Percentiles rank a stretch among this genome's conserved stretches.
These are phyloP conservation scores for Tardiomyces depauwii DNA, from an alignment of 1,139 yeast genomes.

Conservation along the genomic window DNA sequence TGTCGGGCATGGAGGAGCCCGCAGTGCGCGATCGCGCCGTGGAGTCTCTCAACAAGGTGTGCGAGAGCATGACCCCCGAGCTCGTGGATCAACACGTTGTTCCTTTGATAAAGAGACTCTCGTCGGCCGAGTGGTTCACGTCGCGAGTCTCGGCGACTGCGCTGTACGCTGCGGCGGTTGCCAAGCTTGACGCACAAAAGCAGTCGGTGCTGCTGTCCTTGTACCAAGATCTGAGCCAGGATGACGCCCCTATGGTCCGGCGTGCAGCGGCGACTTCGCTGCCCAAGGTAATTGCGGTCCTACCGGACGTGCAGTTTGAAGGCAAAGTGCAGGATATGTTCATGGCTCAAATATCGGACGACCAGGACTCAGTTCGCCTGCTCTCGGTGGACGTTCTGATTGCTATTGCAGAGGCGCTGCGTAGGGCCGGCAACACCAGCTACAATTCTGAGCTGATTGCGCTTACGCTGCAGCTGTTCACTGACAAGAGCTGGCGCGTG, in stretches of 20 bases:
- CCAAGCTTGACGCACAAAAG: conserved; percentile 38
- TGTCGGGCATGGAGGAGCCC: conserved; percentile 96
- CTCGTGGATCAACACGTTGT: conserved; percentile 62
- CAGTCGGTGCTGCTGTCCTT: conserved; percentile 43
- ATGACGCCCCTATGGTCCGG: conserved; percentile 97
- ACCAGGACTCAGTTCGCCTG: conserved; percentile 91
- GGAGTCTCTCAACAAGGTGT: conserved; percentile 64
- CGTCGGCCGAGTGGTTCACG: conserved; percentile 92
- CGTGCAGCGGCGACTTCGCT: conserved; percentile 84
- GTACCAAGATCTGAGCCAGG: conserved; percentile 63
- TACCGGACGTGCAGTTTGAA: conserved; percentile 25
- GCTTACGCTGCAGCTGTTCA: conserved; percentile 51
- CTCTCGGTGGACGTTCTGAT: conserved; percentile 81
- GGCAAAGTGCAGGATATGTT: conserved; percentile 41
- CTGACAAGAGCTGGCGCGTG: conserved; percentile 96
- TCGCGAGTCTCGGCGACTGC: conserved; percentile 91
- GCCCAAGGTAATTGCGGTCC: conserved; percentile 56
- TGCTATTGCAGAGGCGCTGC: conserved; percentile 28
- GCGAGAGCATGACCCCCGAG: conserved; percentile 50
- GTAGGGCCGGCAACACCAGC: conserved; percentile 10
- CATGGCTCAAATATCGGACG: conserved; percentile 67
- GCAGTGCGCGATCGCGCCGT: conserved; percentile 93
- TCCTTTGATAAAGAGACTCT: conserved; percentile 64
- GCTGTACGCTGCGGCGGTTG: conserved; percentile 60
- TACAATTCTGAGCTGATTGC: conserved; percentile 16